Conservation (phyloP, 2,329 filamentous ascomycete species). For the Blumeria hordei region DNA sequence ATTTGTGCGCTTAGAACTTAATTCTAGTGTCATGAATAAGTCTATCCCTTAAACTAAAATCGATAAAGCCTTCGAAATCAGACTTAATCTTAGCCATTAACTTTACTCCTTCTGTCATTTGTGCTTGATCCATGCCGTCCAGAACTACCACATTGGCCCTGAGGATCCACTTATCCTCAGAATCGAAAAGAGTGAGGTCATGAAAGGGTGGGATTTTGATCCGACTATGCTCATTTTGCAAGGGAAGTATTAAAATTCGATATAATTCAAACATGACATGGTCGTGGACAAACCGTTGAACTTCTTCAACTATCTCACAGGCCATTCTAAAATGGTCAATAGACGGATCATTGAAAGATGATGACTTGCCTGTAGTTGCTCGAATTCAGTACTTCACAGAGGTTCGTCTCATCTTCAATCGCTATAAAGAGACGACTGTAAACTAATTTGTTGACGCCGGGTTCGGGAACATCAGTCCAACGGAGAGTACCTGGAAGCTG, state of each 20-base stretch:
- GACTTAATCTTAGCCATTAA: slow-evolving; percentile 22
- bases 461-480: slow-evolving; percentile 37
- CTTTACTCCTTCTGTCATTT: slow-evolving; percentile 29
- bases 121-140: slow-evolving; percentile 29
- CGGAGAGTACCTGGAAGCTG: slow-evolving; percentile 23
- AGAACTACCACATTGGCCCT: slow-evolving; percentile 27
- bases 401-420: slow-evolving; percentile 17
- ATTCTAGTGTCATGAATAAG: slow-evolving; percentile 27
- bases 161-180: slow-evolving; percentile 28
- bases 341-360: neutral
- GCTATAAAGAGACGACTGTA: slow-evolving; percentile 11
- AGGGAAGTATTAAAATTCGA: slow-evolving; percentile 9
- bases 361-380: slow-evolving; percentile 27
- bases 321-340: slow-evolving; percentile 7
- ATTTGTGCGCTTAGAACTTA: slow-evolving; percentile 6
- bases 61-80: slow-evolving; percentile 27
- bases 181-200: slow-evolving; percentile 23
- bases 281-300: slow-evolving; percentile 11
- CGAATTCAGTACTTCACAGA: slow-evolving; percentile 24
- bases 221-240: slow-evolving; percentile 9
- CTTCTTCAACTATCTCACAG: slow-evolving; percentile 8
- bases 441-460: slow-evolving; percentile 13
- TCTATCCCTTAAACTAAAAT: slow-evolving; percentile 27
- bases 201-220: slow-evolving; percentile 22
- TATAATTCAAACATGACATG: slow-evolving; percentile 12